Base-by-base conservation (phyloP, 495 filamentous ascomycete species). In the Hypoxylon fuscum region DNA sequence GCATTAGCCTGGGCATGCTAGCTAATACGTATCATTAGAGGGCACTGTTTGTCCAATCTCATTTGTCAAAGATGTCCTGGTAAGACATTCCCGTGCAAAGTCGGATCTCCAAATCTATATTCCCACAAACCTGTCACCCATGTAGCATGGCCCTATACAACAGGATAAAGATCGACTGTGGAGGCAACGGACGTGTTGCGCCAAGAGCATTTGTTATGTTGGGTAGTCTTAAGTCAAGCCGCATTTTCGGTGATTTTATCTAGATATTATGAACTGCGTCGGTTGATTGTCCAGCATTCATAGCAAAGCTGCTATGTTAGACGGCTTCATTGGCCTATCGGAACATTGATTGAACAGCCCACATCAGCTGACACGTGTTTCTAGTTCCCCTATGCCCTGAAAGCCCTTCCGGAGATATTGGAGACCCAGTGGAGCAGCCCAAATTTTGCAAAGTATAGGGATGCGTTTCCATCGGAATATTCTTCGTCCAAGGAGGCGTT, bases 371-470 rank as follows among this genome's bases (percentile, higher is more conserved):
- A 72, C 41, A 55, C 47, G 31, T 64, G 42, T 29, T 60, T 53
- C 27, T 56, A 91, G 88, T 91, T 90, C 71, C 88, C 89, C 42
- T 90, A 90, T 69, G 87, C 89, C 17, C 76, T 91, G 47, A 59
- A 74, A 20, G 81, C 78, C 25, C 84, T 91, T 27, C 85, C 86
- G 12, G 59, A 66, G 18, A 81, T 83, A 45, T 74, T 89, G 41
- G 56, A 70, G n/a, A 71, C 77, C 35, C 76, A 88, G 62, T 92
- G 89, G 89, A 73, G 85, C 66, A 68, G 66, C 23, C 75, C 81
- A 18, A 56, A 66, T 42, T 89, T 90, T 74, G 68, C 74, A 21
- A 78, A 80, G 31, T 88, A 87, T 72, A 82, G 78, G 49, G 68
- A 81, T 57, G 83, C 84, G 31, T 91, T 91, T 69, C 89, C 89